phyloP scores from a whole-genome alignment of 2,329 filamentous ascomycete genomes.

The Aspergillus sp. region DNA sequence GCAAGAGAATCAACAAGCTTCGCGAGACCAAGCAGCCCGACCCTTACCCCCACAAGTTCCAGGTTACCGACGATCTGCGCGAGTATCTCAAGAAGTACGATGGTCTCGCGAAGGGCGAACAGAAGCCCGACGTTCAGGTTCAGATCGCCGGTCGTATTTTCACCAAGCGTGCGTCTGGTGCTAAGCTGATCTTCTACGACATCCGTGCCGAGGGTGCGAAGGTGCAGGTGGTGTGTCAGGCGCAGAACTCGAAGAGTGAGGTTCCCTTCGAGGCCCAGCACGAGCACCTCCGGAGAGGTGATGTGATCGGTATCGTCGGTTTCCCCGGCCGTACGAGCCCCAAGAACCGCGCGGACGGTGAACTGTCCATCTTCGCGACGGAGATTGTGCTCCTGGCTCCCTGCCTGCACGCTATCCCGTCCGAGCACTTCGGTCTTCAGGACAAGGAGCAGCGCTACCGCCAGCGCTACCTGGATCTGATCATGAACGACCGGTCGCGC shows the following conservation, averaged over 20 bases:
- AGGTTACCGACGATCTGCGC: constrained; percentile 76
- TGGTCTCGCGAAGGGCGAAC: constrained; percentile 80
- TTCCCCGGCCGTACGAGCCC: constrained; percentile 83
- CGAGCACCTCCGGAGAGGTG: constrained; percentile 81
- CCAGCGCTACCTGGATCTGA: constrained; percentile 89
- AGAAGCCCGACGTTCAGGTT: constrained; percentile 70
- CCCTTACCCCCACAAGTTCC: constrained; percentile 92
- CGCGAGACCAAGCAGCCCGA: constrained; percentile 71
- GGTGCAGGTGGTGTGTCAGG: constrained; percentile 89
- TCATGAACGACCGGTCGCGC: constrained; percentile 88
- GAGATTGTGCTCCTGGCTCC: constrained; percentile 84
- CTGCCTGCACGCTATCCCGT: constrained; percentile 83
- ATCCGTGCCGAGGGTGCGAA: constrained; percentile 71
- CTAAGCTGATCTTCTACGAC: constrained; percentile 91
- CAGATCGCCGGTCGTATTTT: constrained; percentile 83
- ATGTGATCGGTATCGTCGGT: constrained; percentile 85
- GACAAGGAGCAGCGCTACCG: constrained; percentile 91
- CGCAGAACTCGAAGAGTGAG: constrained; percentile 69
- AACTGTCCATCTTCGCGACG: constrained; percentile 88
- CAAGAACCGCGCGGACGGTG: constrained; percentile 83
- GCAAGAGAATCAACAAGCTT: constrained; percentile 73
- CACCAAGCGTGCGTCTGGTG: constrained; percentile 75
- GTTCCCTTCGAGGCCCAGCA: constrained; percentile 83
- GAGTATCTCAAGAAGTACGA: constrained; percentile 77
- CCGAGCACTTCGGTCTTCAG: constrained; percentile 89